Evolutionary conservation across 306 rosid species (phyloP).

Genomic region (Cotoneaster glaucophyllus): DNA sequence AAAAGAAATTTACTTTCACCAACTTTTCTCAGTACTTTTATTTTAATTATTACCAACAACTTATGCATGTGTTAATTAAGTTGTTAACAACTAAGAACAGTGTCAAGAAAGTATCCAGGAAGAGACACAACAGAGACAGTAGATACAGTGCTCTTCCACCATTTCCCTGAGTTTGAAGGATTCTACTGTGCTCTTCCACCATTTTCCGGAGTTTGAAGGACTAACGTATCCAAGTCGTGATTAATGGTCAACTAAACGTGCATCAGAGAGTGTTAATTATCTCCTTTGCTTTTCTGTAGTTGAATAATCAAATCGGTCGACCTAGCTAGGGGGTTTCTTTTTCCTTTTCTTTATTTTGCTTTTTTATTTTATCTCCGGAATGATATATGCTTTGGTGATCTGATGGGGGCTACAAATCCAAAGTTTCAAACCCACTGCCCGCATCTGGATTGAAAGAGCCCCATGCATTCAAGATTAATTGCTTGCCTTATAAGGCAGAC

Average conservation of each 20-base stretch:
- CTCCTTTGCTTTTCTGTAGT: background rate
- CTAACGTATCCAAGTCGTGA: background rate
- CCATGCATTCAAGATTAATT: background rate
- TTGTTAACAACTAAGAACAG: background rate
- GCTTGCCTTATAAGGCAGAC: background rate
- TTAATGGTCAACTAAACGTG: background rate
- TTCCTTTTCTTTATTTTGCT: background rate
- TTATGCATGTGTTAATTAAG: background rate
- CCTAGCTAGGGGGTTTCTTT: background rate
- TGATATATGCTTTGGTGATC: background rate
- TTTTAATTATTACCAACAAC: background rate
- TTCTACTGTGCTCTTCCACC: background rate
- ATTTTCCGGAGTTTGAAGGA: background rate
- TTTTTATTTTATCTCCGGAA: background rate
- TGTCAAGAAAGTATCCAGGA: background rate
- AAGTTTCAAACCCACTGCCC: conserved; percentile 3
- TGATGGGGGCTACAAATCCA: conserved; percentile 13
- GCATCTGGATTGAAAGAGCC: conserved; percentile 15
- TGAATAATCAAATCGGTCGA: background rate
- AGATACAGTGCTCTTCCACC: background rate
- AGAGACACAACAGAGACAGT: background rate
- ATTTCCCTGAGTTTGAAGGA: background rate
- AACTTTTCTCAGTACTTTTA: background rate
- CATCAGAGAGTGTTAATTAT: background rate
- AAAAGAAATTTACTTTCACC: background rate